Evolutionary conservation across 2,329 filamentous ascomycete species (phyloP), one percentile per base, ranked within the genome.

Genomic region (Cordyceps cateniannulata): DNA sequence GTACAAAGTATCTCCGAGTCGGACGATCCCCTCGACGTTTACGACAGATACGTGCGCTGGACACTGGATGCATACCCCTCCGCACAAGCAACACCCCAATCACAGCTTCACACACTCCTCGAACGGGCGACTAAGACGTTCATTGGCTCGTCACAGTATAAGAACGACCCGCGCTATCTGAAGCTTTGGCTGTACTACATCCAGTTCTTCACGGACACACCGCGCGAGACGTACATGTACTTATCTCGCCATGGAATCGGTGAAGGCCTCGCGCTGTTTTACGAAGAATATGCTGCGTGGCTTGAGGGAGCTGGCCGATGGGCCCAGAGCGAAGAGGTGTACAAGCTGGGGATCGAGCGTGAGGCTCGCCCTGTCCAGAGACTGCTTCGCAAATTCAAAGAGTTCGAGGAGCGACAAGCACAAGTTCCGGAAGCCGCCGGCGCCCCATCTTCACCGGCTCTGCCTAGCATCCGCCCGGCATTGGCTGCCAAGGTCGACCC

Each of bases 31-130:
- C 85, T 99, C 52, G 95, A 98, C 69, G 84, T 97, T 63, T 99
- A 91, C 77, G 93, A 98, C 73, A 88, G 95, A 72, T 99, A 99
- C 72, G 91, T 98, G 62, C 91, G 91, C 75, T 99, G 95, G 95
- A 96, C 93, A 1, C 79, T 98, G 29, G 91, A 97, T 73, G 89
- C 93, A 58, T 99, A 98, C 72, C 93, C 95, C 2, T 93, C 93
- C 0, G 90, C 93, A 25, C 93, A 97, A 77, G 91, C 93, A 59
- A 96, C 93, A 32, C 83, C 91, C 1, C 86, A 96, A 69, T 96
- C 93, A n/a, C 91, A 95, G 69, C 84, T 99, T 16, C 86, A 95
- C 63, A 87, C 87, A 2, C 80, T 98, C 6, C 87, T 99, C 6
- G 96, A 99, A 77, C 89, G 93, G 64, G 93, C 93, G 8, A 98